Conservation (phyloP, 164 flowering plant genomes). For the Nymphaea thermarum region DNA sequence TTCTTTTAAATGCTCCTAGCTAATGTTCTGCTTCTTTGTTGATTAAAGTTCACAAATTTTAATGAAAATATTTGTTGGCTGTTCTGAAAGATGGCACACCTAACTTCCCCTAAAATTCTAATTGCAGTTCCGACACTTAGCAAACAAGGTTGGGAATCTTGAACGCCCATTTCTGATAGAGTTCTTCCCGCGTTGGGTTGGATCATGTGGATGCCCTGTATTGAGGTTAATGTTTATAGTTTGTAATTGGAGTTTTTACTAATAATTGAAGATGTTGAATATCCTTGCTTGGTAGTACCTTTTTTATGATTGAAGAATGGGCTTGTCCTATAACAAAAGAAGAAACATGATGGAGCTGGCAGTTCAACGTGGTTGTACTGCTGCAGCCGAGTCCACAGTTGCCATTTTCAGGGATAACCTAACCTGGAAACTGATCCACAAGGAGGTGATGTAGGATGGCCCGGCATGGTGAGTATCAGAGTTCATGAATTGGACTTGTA, state of each 20-base stretch:
- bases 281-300: not conserved
- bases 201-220: conserved; percentile 75
- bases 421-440: too few relatives aligned
- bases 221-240: conserved; percentile 40
- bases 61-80: too few relatives aligned
- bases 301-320: conserved; percentile 38
- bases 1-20: too few relatives aligned
- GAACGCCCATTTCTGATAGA: conserved; percentile 99
- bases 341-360: conserved; percentile 89
- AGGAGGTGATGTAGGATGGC: conserved; percentile 89
- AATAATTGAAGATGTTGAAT: not conserved
- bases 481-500: conserved; percentile 91
- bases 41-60: too few relatives aligned
- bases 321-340: conserved; percentile 82
- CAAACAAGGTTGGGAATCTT: conserved; percentile 92
- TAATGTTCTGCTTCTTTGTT: too few relatives aligned
- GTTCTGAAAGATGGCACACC: too few relatives aligned
- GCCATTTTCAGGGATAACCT: conserved; percentile 22
- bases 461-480: conserved; percentile 97
- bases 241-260: too few relatives aligned
- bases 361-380: conserved; percentile 70
- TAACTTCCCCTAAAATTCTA: not conserved
- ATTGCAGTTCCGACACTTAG: conserved; percentile 87
- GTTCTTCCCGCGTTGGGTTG: conserved; percentile 95
- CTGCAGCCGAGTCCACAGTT: conserved; percentile 24